Base-by-base conservation (phyloP, 345 rosid genomes). In the Melaleuca alternifolia region DNA sequence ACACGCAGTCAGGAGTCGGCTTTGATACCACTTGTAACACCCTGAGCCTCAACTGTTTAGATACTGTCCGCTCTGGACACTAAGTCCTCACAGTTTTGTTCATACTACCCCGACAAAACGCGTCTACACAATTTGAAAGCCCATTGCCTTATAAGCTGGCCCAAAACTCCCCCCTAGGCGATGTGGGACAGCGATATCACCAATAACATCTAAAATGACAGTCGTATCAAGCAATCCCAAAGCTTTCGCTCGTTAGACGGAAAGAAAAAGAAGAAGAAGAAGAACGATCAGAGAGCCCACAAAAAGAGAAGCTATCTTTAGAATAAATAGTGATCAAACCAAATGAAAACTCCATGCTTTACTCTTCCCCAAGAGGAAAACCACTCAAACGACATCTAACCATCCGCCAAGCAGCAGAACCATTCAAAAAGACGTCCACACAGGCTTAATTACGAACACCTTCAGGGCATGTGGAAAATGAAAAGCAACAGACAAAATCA, bases 401-500 rank as follows among this genome's bases (percentile, higher is more conserved):
- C 24, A 61, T 56, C 79, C 30, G 6, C 51, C 26, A 50, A 10
- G 50, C 14, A 5, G 21, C 81, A 15, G 5, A 15, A 28, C 50
- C 21, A 41, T 41, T 46, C 33, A 44, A 0, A 0, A 16, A 0
- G 28, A 50, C 71, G 23, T 85, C 57, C 85, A 82, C 5, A 6
- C 51, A 76, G 82, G 89, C 20, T 20, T 87, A 89, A 85, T 81
- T 26, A 87, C 92, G 89, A 91, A 88, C 92, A 90, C 26, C 88
- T 89, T 23, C 48, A 61, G 82, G 84, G 61, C 84, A 51, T 13
- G 54, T 7, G 2, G 24, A 15, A 1, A 33, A 21, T 18, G 79
- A 71, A 18, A 5, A 33, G 79, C 10, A 33, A 33, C 48, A 33
- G 6, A 18, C 46, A 10, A 18, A 18, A 9, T 4, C 79, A 2